A percentile compares a stretch with the other conserved stretches of the same genome.
These are phyloP conservation scores for Hypoxylon sp. DNA, from an alignment of 2,329 filamentous ascomycete genomes.

Conservation along the genomic window DNA sequence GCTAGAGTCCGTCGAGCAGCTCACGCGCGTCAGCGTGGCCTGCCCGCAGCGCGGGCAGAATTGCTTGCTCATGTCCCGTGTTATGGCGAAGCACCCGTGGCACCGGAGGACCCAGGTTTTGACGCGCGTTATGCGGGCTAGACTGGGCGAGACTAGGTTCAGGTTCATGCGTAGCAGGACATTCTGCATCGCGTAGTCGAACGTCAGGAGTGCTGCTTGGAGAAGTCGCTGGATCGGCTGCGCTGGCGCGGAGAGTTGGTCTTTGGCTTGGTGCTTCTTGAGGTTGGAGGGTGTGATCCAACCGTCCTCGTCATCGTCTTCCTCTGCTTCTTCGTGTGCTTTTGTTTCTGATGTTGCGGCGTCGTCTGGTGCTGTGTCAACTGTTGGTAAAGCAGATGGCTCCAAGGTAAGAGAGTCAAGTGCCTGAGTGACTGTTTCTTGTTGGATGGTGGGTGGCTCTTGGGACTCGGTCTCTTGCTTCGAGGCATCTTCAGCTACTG, in stretches of 20 bases:
- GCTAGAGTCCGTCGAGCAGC: constrained; percentile 81
- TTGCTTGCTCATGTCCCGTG: constrained; percentile 84
- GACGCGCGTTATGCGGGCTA: constrained; percentile 83
- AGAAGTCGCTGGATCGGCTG: constrained; percentile 69
- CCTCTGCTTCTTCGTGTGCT: constrained; percentile 43
- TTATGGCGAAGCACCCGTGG: constrained; percentile 89
- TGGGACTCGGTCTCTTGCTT: constrained; percentile 12
- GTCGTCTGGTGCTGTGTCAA: constrained; percentile 28
- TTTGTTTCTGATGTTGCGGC: constrained; percentile 18
- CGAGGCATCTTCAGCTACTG: constrained; percentile 2
- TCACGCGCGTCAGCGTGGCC: constrained; percentile 82
- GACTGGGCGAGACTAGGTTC: constrained; percentile 79
- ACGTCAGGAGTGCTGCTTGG: constrained; percentile 90
- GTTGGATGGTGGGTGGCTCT: constrained; percentile 26
- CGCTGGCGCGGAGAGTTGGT: constrained; percentile 60
- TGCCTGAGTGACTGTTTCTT: constrained; percentile 39
- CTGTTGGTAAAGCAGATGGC: constrained; percentile 30
- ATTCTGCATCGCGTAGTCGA: constrained; percentile 98
- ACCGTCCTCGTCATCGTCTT: constrained; percentile 58
- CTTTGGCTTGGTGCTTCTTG: constrained; percentile 79
- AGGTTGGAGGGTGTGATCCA: constrained; percentile 98
- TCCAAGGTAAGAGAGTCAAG: constrained; percentile 41
- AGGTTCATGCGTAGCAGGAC: constrained; percentile 94
- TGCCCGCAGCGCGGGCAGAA: constrained; percentile 95
- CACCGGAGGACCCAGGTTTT: constrained; percentile 92